Percentiles rank a stretch among this genome's conserved stretches.
These are phyloP conservation scores for Saccharomyces hybrid DNA, from an alignment of 1,139 yeast genomes.

Conservation along the genomic window DNA sequence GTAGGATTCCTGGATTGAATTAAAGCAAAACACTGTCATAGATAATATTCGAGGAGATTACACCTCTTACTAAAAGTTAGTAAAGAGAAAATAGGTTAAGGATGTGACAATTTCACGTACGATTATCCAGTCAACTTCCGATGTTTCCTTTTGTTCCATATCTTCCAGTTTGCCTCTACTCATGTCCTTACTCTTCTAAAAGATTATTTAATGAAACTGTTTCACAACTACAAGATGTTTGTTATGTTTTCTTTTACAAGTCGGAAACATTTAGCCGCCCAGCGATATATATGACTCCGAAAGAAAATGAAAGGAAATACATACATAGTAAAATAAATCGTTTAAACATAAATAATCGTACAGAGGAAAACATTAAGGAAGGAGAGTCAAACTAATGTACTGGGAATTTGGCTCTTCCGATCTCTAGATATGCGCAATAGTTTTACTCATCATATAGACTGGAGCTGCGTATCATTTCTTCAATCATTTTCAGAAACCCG, in stretches of 20 bases:
- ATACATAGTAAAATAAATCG: not conserved
- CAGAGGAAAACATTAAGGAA: not conserved
- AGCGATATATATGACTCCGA: not conserved
- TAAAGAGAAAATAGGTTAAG: not conserved
- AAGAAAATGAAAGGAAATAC: not conserved
- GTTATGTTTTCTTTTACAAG: not conserved
- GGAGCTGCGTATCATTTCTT: constrained; percentile 18
- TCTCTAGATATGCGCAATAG: no score
- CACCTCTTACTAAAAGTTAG: constrained; percentile 3
- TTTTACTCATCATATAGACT: not conserved
- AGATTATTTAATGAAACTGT: not conserved
- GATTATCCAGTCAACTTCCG: constrained; percentile 14
- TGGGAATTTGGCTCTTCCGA: no score
- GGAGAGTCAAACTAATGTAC: not conserved
- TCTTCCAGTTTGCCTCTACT: not conserved
- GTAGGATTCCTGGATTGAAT: constrained; percentile 17
- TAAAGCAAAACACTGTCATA: constrained; percentile 16
- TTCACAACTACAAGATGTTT: not conserved
- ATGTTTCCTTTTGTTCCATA: not conserved
- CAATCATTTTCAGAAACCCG: constrained; percentile 17
- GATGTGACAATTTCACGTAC: constrained; percentile 9
- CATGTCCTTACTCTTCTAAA: not conserved
- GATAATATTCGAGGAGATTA: not conserved
- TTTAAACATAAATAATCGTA: not conserved
- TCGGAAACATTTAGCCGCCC: not conserved